phyloP scores from a whole-genome alignment of 805 yeast genomes.

The Priceomyces haplophilus region DNA sequence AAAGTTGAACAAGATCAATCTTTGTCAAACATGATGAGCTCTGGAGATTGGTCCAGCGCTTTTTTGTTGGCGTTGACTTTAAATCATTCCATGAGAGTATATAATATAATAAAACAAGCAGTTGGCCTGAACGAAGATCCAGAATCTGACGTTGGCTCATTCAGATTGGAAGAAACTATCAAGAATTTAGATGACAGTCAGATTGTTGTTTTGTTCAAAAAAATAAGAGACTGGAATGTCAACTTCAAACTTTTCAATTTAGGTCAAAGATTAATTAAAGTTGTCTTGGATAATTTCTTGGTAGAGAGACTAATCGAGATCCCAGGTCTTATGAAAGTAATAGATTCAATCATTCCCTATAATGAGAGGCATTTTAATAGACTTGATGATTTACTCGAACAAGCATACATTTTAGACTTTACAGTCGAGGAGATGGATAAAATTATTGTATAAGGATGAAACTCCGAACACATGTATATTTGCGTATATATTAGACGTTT shows the following conservation, averaged over 20 bases:
- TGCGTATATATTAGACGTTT: too few relatives aligned
- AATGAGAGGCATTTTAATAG: conserved; percentile 81
- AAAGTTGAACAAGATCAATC: conserved; percentile 87
- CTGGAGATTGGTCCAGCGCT: conserved; percentile 84
- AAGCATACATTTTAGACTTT: conserved; percentile 81
- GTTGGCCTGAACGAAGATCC: conserved; percentile 49
- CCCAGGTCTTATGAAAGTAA: conserved; percentile 61
- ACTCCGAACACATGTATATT: neutral
- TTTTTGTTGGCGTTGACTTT: conserved; percentile 79
- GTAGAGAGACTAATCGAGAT: conserved; percentile 58
- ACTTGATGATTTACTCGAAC: conserved; percentile 76
- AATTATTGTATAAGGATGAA: conserved; percentile 2
- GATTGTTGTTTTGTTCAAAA: conserved; percentile 57
- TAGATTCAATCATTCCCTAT: conserved; percentile 83
- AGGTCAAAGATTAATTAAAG: conserved; percentile 73
- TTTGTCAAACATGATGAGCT: conserved; percentile 66
- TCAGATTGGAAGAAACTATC: conserved; percentile 62
- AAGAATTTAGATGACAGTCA: conserved; percentile 56
- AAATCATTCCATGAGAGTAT: conserved; percentile 86
- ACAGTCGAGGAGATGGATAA: conserved; percentile 72
- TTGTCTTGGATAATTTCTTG: conserved; percentile 55
- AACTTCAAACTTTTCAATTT: conserved; percentile 76
- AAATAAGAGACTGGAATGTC: conserved; percentile 93
- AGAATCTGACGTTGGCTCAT: conserved; percentile 52
- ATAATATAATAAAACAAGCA: conserved; percentile 67